phyloP scores from a whole-genome alignment of 345 rosid genomes.

The Rhodamnia rubescens region DNA sequence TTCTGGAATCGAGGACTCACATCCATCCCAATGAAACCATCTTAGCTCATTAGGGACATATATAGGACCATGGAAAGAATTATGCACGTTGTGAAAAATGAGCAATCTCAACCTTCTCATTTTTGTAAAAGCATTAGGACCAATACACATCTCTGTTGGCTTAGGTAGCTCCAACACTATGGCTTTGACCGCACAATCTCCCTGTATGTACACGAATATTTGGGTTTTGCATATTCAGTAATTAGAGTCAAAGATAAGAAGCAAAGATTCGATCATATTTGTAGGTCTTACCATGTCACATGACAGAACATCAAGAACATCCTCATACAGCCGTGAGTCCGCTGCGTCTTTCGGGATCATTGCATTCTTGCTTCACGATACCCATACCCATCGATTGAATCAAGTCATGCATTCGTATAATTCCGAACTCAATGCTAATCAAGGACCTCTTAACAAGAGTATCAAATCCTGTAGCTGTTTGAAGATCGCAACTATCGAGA shows the following conservation, averaged over 20 bases:
- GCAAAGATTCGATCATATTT: neutral
- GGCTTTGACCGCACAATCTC: neutral
- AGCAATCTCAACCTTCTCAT: neutral
- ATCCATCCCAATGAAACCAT: neutral
- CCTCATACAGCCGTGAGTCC: neutral
- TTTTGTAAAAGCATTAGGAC: neutral
- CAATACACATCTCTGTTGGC: neutral
- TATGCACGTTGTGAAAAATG: neutral
- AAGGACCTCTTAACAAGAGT: neutral
- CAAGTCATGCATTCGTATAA: neutral
- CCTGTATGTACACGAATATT: neutral
- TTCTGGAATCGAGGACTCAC: neutral
- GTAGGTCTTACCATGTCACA: neutral
- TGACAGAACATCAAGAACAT: neutral
- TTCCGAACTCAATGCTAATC: accelerated
- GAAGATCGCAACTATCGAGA: neutral
- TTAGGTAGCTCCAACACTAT: neutral
- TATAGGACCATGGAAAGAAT: neutral
- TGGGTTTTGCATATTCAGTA: neutral
- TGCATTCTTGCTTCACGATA: neutral
- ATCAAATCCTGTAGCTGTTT: neutral
- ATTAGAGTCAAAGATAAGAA: neutral
- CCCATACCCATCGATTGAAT: neutral
- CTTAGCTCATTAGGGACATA: neutral
- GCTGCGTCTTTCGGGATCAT: accelerated